Evolutionary conservation across 768 basidiomycete genomes (phyloP).

Genomic region (Lentinula lateritia): DNA sequence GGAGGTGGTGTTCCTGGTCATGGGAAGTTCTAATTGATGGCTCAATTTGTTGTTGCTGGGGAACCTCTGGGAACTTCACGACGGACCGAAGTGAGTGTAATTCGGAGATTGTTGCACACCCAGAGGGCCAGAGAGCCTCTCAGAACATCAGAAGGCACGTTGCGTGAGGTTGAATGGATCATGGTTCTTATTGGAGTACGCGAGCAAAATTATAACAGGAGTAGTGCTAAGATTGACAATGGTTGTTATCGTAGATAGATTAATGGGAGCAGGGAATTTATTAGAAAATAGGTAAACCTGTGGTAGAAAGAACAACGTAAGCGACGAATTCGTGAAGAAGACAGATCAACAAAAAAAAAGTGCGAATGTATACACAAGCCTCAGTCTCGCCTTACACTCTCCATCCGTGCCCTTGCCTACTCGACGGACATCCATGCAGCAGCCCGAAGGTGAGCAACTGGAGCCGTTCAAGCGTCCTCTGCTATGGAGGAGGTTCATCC

Average conservation of each 20-base stretch:
- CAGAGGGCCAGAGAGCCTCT: too few relatives aligned
- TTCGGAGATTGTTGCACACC: too few relatives aligned
- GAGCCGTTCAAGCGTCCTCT: conserved; percentile 22
- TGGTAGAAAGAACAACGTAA: too few relatives aligned
- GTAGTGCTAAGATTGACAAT: too few relatives aligned
- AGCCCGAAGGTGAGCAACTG: conserved; percentile 12
- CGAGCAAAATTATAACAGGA: too few relatives aligned
- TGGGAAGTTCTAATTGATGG: background rate
- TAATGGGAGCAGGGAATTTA: too few relatives aligned
- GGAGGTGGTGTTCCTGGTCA: background rate
- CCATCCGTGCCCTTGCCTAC: conserved; percentile 62
- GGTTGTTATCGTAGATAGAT: too few relatives aligned
- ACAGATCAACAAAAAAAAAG: background rate
- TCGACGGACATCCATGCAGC: conserved; percentile 14
- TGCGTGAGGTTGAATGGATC: too few relatives aligned
- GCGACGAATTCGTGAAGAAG: background rate
- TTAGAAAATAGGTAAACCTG: too few relatives aligned
- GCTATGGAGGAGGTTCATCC: conserved; percentile 26
- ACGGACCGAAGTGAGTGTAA: background rate
- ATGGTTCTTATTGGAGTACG: too few relatives aligned
- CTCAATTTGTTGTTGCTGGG: background rate
- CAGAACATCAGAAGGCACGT: too few relatives aligned
- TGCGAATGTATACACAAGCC: background rate
- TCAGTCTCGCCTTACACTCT: conserved; percentile 87
- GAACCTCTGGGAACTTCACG: background rate